Evolutionary conservation across 495 filamentous ascomycete species (phyloP).

Genomic region (Podospora fimiseda): DNA sequence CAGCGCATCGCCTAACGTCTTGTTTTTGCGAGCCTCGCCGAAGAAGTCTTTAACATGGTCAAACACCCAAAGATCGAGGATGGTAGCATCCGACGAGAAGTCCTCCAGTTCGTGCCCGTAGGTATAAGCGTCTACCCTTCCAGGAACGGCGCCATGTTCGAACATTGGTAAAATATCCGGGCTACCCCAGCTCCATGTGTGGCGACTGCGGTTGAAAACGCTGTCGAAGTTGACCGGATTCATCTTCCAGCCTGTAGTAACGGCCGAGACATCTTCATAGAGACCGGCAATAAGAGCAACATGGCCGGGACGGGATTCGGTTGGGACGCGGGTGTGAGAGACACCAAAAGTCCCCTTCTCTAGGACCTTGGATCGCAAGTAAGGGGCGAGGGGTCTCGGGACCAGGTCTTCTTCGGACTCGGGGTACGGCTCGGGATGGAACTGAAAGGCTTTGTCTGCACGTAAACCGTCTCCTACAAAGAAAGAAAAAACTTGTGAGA

Average conservation of each 20-base stretch:
- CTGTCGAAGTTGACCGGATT: conserved; percentile 99
- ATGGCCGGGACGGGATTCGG: conserved; percentile 94
- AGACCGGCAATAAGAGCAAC: conserved; percentile 95
- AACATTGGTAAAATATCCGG: conserved; percentile 99
- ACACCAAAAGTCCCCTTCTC: conserved; percentile 96
- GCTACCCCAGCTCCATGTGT: conserved; percentile 99
- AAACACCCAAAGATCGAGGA: conserved; percentile 93
- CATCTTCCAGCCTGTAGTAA: conserved; percentile 96
- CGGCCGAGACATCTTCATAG: conserved; percentile 97
- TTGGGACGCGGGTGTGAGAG: conserved; percentile 95
- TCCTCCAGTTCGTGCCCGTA: conserved; percentile 87
- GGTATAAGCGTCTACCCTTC: conserved; percentile 73
- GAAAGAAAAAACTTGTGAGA: conserved; percentile 1
- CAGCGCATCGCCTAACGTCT: conserved; percentile 66
- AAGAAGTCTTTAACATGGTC: conserved; percentile 86
- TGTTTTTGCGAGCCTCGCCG: conserved; percentile 65
- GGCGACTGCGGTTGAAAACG: conserved; percentile 91
- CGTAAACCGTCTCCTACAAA: conserved; percentile 77
- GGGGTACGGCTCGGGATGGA: conserved; percentile 82
- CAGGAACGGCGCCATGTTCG: conserved; percentile 82
- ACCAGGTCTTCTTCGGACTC: conserved; percentile 48
- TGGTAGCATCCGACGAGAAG: conserved; percentile 71
- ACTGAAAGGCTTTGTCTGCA: conserved; percentile 97
- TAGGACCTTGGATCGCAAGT: conserved; percentile 81
- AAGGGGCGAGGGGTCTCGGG: conserved; percentile 80